Evolutionary conservation across 176 grass and related monocot species (phyloP).

Genomic region (Rhynchospora breviuscula): DNA sequence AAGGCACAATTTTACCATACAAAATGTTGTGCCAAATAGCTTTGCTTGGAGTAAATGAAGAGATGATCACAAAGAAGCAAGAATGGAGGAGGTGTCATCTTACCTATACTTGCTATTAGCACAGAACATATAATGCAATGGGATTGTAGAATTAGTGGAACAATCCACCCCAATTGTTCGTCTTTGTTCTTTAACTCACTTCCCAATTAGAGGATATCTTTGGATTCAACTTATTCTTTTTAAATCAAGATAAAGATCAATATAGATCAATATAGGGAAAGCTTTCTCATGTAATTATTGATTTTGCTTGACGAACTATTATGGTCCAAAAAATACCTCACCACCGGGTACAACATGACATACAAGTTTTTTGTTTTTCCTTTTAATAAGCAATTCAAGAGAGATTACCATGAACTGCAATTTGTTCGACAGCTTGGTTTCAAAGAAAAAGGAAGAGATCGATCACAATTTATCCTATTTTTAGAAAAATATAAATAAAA

Average conservation of each 20-base stretch:
- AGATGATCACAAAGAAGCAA: neutral
- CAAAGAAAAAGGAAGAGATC: neutral
- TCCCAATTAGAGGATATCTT: neutral
- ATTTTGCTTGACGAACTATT: neutral
- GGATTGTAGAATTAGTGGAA: neutral
- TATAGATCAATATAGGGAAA: neutral
- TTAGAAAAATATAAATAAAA: neutral
- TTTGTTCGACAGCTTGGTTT: neutral
- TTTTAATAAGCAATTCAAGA: neutral
- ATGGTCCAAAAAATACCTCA: neutral
- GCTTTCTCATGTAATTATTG: neutral
- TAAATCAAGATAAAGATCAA: neutral
- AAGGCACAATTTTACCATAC: neutral
- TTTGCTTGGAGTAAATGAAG: neutral
- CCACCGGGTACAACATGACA: neutral
- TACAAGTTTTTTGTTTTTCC: neutral
- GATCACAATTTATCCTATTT: neutral
- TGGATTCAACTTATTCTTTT: neutral
- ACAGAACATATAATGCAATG: neutral
- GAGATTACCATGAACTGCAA: neutral
- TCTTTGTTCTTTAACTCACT: neutral
- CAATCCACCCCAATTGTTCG: neutral
- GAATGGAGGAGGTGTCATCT: neutral
- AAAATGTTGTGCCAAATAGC: neutral
- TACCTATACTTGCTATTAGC: neutral